These are phyloP conservation scores for Purpureocillium lavendulum DNA, from an alignment of 2,329 filamentous ascomycete species.

Conservation along the genomic window DNA sequence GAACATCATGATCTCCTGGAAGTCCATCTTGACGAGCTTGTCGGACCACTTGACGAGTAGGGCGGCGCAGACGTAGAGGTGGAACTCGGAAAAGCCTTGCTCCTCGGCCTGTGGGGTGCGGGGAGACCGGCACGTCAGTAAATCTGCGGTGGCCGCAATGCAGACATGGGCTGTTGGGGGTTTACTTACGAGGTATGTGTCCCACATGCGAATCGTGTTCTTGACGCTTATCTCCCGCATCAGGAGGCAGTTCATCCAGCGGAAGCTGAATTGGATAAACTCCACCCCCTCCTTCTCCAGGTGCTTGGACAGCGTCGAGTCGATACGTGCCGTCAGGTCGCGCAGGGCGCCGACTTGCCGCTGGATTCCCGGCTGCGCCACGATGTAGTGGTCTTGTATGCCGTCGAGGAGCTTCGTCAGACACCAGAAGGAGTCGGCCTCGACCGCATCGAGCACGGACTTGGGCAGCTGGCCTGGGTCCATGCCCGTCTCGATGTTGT, in stretches of 20 bases:
- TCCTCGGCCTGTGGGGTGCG: conserved; percentile 68
- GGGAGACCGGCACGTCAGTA: background rate
- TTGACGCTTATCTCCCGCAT: conserved; percentile 97
- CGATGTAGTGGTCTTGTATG: conserved; percentile 98
- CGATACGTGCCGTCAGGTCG: conserved; percentile 86
- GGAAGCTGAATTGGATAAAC: conserved; percentile 98
- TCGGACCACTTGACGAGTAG: conserved; percentile 98
- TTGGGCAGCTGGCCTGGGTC: conserved; percentile 90
- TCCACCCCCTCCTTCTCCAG: conserved; percentile 87
- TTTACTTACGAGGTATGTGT: conserved; percentile 81
- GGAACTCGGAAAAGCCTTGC: conserved; percentile 96
- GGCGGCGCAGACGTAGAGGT: conserved; percentile 95
- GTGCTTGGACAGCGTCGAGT: conserved; percentile 75
- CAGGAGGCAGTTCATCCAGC: conserved; percentile 98
- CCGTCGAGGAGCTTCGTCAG: conserved; percentile 95
- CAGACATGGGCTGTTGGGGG: background rate
- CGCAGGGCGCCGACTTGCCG: conserved; percentile 82
- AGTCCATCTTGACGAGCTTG: conserved; percentile 93
- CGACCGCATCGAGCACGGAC: conserved; percentile 87
- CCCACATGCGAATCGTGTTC: conserved; percentile 99
- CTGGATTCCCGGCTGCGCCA: conserved; percentile 93
- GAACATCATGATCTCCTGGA: conserved; percentile 99
- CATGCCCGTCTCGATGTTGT: conserved; percentile 88
- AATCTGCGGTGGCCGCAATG: background rate
- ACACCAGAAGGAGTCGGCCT: conserved; percentile 98